Evolutionary conservation across 2,329 filamentous ascomycete species (phyloP).

Genomic region (Aspergillus chevalieri): DNA sequence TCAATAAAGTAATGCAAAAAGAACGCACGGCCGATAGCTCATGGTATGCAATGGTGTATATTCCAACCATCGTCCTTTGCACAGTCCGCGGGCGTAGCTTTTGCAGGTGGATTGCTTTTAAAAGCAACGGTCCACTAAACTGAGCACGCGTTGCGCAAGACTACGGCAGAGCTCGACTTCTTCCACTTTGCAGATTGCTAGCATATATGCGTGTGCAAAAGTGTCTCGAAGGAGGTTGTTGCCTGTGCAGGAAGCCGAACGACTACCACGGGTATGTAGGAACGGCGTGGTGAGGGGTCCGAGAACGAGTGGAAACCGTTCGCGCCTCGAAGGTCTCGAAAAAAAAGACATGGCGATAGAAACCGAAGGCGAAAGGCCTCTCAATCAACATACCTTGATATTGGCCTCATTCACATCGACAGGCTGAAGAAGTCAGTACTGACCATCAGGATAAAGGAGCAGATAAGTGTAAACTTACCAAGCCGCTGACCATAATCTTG

Average conservation of each 20-base stretch:
- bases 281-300: constrained; percentile 20
- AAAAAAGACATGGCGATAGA: constrained; percentile 57
- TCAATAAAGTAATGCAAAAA: constrained; percentile 16
- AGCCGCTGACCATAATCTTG: constrained; percentile 97
- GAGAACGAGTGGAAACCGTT: constrained; percentile 29
- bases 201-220: constrained; percentile 21
- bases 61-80: constrained; percentile 23
- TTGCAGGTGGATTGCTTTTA: constrained; percentile 36
- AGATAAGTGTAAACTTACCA: constrained; percentile 58
- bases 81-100: constrained; percentile 25
- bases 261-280: constrained; percentile 18
- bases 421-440: constrained; percentile 57
- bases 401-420: constrained; percentile 92
- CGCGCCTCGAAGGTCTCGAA: constrained; percentile 36
- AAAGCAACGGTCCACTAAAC: constrained; percentile 45
- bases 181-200: constrained; percentile 24
- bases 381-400: constrained; percentile 99
- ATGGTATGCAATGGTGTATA: constrained; percentile 14
- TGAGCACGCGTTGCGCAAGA: constrained; percentile 38
- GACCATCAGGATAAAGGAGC: constrained; percentile 8
- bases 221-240: constrained; percentile 29
- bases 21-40: constrained; percentile 23
- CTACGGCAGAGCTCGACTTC: constrained; percentile 56
- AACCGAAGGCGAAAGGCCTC: constrained; percentile 64
- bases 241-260: constrained; percentile 25